A percentile compares a stretch with the other conserved stretches of the same genome.
phyloP scores from a whole-genome alignment of 257 asterid genomes.

The Nicotiana noctiflora region DNA sequence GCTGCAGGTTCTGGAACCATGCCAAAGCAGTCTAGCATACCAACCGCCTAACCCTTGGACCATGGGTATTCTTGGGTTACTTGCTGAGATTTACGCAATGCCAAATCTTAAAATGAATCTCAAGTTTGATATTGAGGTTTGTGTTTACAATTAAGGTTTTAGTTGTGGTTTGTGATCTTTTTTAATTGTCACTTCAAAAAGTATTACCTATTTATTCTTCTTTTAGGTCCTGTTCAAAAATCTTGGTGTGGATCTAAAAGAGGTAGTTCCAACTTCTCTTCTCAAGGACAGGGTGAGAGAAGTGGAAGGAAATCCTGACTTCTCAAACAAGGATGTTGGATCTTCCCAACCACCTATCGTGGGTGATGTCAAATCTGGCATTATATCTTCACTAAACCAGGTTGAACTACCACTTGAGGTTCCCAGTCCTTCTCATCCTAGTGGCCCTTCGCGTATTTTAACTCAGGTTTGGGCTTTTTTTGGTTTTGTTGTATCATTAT shows the following conservation, averaged over 20 bases:
- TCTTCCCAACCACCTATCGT: slow-evolving; percentile 58
- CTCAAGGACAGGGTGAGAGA: slow-evolving; percentile 79
- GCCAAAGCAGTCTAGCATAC: slow-evolving; percentile 88
- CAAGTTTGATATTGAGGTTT: slow-evolving; percentile 96
- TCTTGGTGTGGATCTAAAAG: slow-evolving; percentile 85
- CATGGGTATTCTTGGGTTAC: slow-evolving; percentile 91
- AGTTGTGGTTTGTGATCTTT: not conserved
- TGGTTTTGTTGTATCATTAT: not conserved
- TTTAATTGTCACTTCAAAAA: not conserved
- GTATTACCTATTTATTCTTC: not conserved
- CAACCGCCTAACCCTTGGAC: slow-evolving; percentile 99
- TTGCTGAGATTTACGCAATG: slow-evolving; percentile 91
- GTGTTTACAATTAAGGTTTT: not conserved
- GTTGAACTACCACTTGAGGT: slow-evolving; percentile 68
- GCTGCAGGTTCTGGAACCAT: slow-evolving; percentile 78
- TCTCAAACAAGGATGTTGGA: slow-evolving; percentile 79
- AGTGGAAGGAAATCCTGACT: slow-evolving; percentile 96
- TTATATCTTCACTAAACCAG: slow-evolving; percentile 56
- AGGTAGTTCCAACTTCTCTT: slow-evolving; percentile 74
- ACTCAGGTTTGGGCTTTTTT: slow-evolving; percentile 51
- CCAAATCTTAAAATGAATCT: slow-evolving; percentile 97
- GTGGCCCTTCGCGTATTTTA: slow-evolving; percentile 56
- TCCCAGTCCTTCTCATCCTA: slow-evolving; percentile 49
- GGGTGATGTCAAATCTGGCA: slow-evolving; percentile 66
- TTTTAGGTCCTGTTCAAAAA: slow-evolving; percentile 88